Evolutionary conservation across 169 alveolate species (phyloP), one percentile per base, ranked within the genome.

Genomic region (Cryptosporidium andersoni): DNA sequence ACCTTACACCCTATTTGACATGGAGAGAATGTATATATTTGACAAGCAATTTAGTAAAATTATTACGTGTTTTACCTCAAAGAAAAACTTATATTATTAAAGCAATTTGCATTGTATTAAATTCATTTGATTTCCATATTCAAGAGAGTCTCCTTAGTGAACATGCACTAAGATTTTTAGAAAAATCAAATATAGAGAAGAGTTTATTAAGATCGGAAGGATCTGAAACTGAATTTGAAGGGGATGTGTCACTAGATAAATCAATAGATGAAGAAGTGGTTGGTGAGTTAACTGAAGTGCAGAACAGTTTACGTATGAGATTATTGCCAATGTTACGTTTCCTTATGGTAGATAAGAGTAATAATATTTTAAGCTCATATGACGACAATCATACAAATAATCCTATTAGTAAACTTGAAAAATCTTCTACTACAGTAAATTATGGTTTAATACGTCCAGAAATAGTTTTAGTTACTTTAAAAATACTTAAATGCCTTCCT

Each of bases 81-180:
- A 56, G 85, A 14, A 74, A 74, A 63, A 56, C 58, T 16, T 74
- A 74, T 25, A 74, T 74, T 11, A 74, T 74, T 16, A 74, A 74
- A 52, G 85, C 85, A 4, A 60, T 74, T 2, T 74, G 85, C 25
- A 58, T 68, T 16, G 4, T 74, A 25, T 47, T 74, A n/a, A 74
- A 74, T 36, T 74, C 85, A 8, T 74, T 74, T 74, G 85, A 74
- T 25, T 74, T 74, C 42, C 85, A 74, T 58, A 34, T 74, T 34
- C 55, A 74, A 43, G 60, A 58, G 14, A 37, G 55, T 36, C 74
- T 74, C 8, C 39, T 64, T 25, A 25, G 25, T 25, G 25, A 25
- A 25, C 25, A 25, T 25, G 25, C 25, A 25, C 25, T 25, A 25
- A 25, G 25, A 25, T 25, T 25, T 25, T 25, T 25, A 25, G 25